phyloP scores from a whole-genome alignment of 441 rosid species.

The Adansonia madagascariensis region DNA sequence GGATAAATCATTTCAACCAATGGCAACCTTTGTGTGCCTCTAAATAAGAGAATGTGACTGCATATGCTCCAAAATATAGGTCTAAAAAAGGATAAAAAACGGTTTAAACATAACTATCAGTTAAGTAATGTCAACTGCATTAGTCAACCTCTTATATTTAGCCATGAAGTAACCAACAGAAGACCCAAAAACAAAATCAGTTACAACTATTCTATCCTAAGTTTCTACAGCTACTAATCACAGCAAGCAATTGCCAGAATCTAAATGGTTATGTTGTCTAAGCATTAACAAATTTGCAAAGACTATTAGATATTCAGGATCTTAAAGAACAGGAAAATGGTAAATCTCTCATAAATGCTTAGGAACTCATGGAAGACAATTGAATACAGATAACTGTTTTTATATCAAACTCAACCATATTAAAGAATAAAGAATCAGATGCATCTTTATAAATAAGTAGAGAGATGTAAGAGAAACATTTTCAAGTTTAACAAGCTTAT shows the following conservation, averaged over 20 bases:
- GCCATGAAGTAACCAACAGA: slow-evolving; percentile 9
- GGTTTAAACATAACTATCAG: neutral
- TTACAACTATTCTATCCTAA: neutral
- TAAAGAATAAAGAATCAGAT: slow-evolving; percentile 8
- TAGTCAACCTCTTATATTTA: slow-evolving; percentile 10
- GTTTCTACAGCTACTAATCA: slow-evolving; percentile 6
- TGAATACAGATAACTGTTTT: neutral
- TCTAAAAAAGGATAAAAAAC: neutral
- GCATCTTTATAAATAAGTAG: slow-evolving; percentile 1
- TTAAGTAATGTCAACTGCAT: neutral
- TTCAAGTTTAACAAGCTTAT: slow-evolving; percentile 19
- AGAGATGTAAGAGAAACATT: neutral
- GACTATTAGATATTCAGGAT: neutral
- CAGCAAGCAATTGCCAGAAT: slow-evolving; percentile 4
- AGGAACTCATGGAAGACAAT: neutral
- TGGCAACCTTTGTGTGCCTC: neutral
- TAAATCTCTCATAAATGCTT: slow-evolving; percentile 1
- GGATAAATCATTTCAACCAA: neutral
- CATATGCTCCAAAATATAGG: neutral
- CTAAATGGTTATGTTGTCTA: neutral
- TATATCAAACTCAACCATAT: neutral
- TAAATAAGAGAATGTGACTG: neutral
- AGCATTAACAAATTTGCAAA: neutral
- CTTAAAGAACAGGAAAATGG: neutral
- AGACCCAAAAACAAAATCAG: slow-evolving; percentile 6